A percentile compares a stretch with the other conserved stretches of the same genome.
phyloP scores from a whole-genome alignment of 371 early-diverging fungal species.

The Umbelopsis sp. region DNA sequence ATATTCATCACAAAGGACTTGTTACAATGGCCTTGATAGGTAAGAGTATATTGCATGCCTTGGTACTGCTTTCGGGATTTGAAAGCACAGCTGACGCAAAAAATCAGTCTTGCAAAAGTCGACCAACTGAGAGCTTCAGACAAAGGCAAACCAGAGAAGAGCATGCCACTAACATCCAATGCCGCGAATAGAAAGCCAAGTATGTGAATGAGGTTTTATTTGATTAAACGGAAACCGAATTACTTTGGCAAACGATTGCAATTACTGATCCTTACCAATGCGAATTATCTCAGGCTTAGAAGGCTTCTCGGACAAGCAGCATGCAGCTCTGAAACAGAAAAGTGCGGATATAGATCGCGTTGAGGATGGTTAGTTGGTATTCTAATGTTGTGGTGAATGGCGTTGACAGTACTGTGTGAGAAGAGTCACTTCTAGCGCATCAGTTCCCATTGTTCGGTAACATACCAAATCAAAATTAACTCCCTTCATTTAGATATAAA shows the following conservation, averaged over 20 bases:
- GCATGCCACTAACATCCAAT: slow-evolving; percentile 13
- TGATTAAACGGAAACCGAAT: too few relatives aligned
- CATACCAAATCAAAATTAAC: neutral
- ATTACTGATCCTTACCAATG: neutral
- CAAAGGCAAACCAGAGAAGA: neutral
- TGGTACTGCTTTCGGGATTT: too few relatives aligned
- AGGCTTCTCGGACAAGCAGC: slow-evolving; percentile 49
- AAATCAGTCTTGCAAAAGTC: neutral
- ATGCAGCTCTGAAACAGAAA: slow-evolving; percentile 39
- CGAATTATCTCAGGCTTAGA: slow-evolving; percentile 24
- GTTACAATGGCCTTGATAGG: too few relatives aligned
- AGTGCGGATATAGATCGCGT: slow-evolving; percentile 44
- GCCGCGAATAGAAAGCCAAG: slow-evolving; percentile 8
- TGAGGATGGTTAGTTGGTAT: slow-evolving; percentile 34
- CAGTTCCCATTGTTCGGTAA: neutral
- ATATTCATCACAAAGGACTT: too few relatives aligned
- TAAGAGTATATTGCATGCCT: too few relatives aligned
- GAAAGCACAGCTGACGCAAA: neutral
- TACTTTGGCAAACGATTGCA: neutral
- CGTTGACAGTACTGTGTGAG: neutral
- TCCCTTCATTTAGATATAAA: slow-evolving; percentile 34
- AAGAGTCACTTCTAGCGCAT: neutral
- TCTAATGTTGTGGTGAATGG: too few relatives aligned
- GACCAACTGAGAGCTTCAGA: neutral
- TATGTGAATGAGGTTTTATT: neutral